Conservation (phyloP, 805 yeast species). For the Myxozyma vanderwaltii region DNA sequence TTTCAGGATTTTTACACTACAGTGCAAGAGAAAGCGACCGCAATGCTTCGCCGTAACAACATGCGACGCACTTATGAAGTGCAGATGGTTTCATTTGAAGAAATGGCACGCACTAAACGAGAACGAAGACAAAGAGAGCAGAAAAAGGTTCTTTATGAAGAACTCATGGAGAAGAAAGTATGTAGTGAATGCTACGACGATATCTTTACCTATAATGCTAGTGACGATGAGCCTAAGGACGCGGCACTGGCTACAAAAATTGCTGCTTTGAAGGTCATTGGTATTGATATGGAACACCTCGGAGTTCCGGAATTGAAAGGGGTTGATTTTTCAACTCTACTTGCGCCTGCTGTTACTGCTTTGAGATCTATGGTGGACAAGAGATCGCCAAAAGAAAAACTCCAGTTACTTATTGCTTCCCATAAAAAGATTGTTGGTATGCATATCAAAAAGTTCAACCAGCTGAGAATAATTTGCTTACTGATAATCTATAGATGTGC, state of each 20-base stretch:
- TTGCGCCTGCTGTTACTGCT: constrained; percentile 25
- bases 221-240: constrained; percentile 39
- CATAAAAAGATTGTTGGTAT: constrained; percentile 44
- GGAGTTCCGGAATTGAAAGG: constrained; percentile 38
- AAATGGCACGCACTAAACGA: constrained; percentile 41
- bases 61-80: constrained; percentile 38
- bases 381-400: constrained; percentile 43
- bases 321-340: constrained; percentile 14
- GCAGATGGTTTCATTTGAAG: constrained; percentile 43
- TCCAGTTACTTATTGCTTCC: constrained; percentile 42
- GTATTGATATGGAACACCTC: constrained; percentile 39
- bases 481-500: constrained; percentile 15
- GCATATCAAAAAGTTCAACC: not conserved
- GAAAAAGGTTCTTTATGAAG: constrained; percentile 37
- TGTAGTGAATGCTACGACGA: constrained; percentile 42
- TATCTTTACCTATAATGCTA: constrained; percentile 40
- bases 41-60: constrained; percentile 32
- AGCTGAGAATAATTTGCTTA: not conserved
- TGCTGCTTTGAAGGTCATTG: constrained; percentile 37
- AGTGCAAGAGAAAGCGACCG: constrained; percentile 39
- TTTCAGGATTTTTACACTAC: constrained; percentile 47
- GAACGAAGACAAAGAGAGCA: constrained; percentile 37
- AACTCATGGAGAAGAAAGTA: constrained; percentile 44
- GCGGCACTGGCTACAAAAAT: constrained; percentile 38
- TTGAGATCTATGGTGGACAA: constrained; percentile 37